Evolutionary conservation across 768 basidiomycete genomes (phyloP).

Genomic region (Russula sp.): DNA sequence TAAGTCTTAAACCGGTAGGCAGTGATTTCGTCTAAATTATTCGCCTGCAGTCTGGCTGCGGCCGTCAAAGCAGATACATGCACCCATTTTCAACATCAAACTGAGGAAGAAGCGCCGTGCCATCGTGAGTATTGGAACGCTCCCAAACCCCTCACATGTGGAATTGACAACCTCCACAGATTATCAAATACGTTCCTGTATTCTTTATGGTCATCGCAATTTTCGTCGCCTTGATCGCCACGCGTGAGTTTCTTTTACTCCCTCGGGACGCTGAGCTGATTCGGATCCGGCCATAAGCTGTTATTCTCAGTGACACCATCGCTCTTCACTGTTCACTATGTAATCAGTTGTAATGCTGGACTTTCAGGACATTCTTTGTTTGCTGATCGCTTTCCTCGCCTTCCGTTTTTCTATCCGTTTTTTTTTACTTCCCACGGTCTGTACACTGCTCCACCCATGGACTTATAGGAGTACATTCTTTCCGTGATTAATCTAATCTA

Average conservation of each 20-base stretch:
- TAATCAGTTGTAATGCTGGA: conserved; percentile 52
- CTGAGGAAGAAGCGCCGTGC: conserved; percentile 86
- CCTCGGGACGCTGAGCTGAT: neutral
- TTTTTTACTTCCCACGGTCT: neutral
- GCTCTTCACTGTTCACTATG: conserved; percentile 65
- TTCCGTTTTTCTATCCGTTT: neutral
- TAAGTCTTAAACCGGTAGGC: conserved; percentile 44
- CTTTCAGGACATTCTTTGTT: conserved; percentile 2
- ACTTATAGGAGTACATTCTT: conserved; percentile 13
- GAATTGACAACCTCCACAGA: conserved; percentile 41
- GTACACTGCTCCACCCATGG: conserved; percentile 12
- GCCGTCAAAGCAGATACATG: conserved; percentile 90
- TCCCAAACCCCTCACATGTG: neutral
- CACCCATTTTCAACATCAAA: conserved; percentile 86
- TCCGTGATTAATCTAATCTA: conserved; percentile 14
- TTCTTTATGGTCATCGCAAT: conserved; percentile 65
- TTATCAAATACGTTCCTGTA: conserved; percentile 78
- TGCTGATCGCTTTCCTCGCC: conserved; percentile 18
- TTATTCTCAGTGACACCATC: conserved; percentile 57
- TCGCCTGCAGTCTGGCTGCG: conserved; percentile 78
- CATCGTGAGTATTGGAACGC: conserved; percentile 59
- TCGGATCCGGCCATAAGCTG: conserved; percentile 43
- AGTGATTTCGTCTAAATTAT: conserved; percentile 30
- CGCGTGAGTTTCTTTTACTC: conserved; percentile 54
- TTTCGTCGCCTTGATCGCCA: conserved; percentile 72